These are phyloP conservation scores for Daldinia bambusicola DNA, from an alignment of 495 filamentous ascomycete species.

Conservation along the genomic window DNA sequence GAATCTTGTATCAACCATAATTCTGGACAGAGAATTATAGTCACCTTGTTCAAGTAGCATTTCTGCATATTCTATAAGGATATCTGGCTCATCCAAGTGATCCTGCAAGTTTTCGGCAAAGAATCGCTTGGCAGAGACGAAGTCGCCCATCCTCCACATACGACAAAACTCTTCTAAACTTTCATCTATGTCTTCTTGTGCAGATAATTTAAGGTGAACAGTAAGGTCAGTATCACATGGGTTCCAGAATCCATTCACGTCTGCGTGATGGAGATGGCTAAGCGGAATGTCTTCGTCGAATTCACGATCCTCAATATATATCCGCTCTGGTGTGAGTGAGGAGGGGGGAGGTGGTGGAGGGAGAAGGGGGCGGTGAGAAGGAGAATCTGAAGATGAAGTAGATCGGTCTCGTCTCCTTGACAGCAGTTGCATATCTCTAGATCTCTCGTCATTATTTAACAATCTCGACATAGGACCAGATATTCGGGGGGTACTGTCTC, in stretches of 20 bases:
- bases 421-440: no score
- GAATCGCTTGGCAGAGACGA: background rate
- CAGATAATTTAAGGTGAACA: background rate
- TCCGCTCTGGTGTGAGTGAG: no score
- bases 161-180: background rate
- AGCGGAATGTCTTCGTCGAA: no score
- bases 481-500: no score
- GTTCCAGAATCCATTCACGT: background rate
- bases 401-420: no score
- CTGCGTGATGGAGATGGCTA: background rate
- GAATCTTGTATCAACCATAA: background rate
- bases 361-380: no score
- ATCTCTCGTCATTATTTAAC: no score
- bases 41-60: background rate
- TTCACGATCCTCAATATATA: no score
- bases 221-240: background rate
- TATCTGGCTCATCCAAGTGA: background rate
- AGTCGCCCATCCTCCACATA: background rate
- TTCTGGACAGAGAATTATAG: background rate
- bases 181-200: background rate
- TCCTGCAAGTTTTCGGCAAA: background rate
- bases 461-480: no score
- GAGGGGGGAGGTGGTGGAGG: no score
- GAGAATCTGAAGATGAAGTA: no score
- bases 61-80: background rate